These are phyloP conservation scores for Daedaleopsis sinensis DNA, from an alignment of 768 basidiomycete genomes.

Conservation along the genomic window DNA sequence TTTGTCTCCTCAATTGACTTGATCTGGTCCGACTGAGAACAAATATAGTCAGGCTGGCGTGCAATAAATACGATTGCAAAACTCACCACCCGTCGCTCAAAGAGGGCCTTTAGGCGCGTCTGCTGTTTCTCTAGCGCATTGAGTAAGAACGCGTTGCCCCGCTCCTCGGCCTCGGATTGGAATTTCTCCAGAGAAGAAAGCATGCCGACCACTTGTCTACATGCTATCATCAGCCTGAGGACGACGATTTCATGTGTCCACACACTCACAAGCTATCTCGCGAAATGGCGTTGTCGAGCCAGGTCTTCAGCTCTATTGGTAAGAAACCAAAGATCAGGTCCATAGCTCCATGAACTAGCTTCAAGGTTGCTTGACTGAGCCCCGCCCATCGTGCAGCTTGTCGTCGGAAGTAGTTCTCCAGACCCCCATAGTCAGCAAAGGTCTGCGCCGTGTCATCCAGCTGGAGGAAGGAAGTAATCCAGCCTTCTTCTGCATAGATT, in stretches of 20 bases:
- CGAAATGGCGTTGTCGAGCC: conserved; percentile 79
- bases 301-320: conserved; percentile 76
- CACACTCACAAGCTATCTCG: conserved; percentile 74
- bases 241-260: too few relatives aligned
- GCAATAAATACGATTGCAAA: background rate
- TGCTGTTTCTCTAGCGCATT: conserved; percentile 83
- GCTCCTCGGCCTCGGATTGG: conserved; percentile 76
- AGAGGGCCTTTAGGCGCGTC: conserved; percentile 68
- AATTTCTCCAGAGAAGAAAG: conserved; percentile 78
- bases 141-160: conserved; percentile 73
- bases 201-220: conserved; percentile 85
- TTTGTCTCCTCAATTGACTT: conserved; percentile 89
- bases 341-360: conserved; percentile 87
- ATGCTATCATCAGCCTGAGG: background rate
- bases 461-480: conserved; percentile 90
- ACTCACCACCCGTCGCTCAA: conserved; percentile 76
- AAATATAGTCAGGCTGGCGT: conserved; percentile 2
- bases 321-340: conserved; percentile 96
- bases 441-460: conserved; percentile 88
- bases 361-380: conserved; percentile 68
- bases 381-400: conserved; percentile 80
- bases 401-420: conserved; percentile 93
- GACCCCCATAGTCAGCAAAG: conserved; percentile 92
- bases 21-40: conserved; percentile 77
- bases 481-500: conserved; percentile 84